phyloP scores from a whole-genome alignment of 1,284 basidiomycete species.

The Tilletia indica region DNA sequence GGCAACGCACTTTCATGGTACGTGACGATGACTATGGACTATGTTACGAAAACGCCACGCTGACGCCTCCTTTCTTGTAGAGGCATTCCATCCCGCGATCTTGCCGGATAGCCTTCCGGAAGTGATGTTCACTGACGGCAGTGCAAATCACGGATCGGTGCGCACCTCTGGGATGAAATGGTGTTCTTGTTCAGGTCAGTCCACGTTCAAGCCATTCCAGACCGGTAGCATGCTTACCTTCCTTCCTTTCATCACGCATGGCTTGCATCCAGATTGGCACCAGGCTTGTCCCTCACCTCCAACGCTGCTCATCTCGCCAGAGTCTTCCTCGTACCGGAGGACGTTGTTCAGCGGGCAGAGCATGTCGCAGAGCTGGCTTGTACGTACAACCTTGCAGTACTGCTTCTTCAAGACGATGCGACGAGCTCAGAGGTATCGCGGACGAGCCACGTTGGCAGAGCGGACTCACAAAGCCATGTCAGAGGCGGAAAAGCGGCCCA shows the following conservation, averaged over 20 bases:
- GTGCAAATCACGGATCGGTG: no score
- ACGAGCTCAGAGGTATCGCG: not conserved
- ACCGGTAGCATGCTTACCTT: no score
- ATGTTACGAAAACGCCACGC: no score
- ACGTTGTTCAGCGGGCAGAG: slow-evolving; percentile 11
- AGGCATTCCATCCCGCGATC: slow-evolving; percentile 21
- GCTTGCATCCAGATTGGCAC: not conserved
- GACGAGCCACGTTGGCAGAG: not conserved
- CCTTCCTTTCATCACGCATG: not conserved
- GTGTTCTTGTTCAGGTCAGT: slow-evolving; percentile 21
- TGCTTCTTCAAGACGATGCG: slow-evolving; percentile 7
- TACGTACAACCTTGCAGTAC: not conserved
- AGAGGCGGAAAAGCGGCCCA: not conserved
- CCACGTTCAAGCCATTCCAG: no score
- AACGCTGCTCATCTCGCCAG: slow-evolving; percentile 11
- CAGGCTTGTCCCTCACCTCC: slow-evolving; percentile 2
- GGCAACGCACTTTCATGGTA: slow-evolving; percentile 28
- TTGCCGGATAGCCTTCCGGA: slow-evolving; percentile 21
- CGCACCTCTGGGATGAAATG: slow-evolving; percentile 14
- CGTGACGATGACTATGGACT: not conserved
- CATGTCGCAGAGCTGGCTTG: not conserved
- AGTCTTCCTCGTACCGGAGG: not conserved
- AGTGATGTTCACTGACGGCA: slow-evolving; percentile 17
- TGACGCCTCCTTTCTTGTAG: not conserved
- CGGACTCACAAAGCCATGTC: not conserved